phyloP scores from a whole-genome alignment of 2,329 filamentous ascomycete species.

The Diaporthe eres region DNA sequence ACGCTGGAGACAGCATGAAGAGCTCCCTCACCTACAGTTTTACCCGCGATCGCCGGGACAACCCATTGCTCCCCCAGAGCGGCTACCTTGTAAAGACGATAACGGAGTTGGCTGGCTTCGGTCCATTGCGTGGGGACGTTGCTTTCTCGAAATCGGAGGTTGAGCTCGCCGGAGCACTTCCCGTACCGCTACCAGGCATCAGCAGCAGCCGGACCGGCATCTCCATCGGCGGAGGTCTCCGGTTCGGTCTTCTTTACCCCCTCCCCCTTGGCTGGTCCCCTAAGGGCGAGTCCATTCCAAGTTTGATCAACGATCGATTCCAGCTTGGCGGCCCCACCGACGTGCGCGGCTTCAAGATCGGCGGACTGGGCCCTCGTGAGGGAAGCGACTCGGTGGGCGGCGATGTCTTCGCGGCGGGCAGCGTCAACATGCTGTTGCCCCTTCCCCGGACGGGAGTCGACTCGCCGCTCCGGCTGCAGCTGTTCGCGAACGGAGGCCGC shows the following conservation, averaged over 20 bases:
- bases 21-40: conserved; percentile 87
- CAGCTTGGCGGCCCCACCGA: conserved; percentile 94
- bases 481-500: conserved; percentile 92
- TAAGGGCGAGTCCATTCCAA: conserved; percentile 70
- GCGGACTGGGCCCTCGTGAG: conserved; percentile 90
- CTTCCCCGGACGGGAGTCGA: conserved; percentile 86
- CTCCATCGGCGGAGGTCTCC: conserved; percentile 85
- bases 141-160: conserved; percentile 95
- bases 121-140: conserved; percentile 87
- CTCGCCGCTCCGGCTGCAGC: conserved; percentile 87
- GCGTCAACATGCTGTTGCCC: conserved; percentile 87
- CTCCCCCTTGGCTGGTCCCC: conserved; percentile 74
- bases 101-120: conserved; percentile 89
- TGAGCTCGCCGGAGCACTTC: conserved; percentile 82
- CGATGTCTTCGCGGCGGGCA: conserved; percentile 91
- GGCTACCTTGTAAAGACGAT: conserved; percentile 86
- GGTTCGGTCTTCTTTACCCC: conserved; percentile 87
- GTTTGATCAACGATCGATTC: conserved; percentile 94
- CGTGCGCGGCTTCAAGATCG: conserved; percentile 92
- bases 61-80: conserved; percentile 84
- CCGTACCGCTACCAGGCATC: conserved; percentile 79
- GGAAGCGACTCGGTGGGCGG: conserved; percentile 89
- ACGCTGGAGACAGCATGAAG: conserved; percentile 93
- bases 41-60: conserved; percentile 84
- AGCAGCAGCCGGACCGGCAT: conserved; percentile 77